Evolutionary conservation across 108 stramenopile species (phyloP).

Genomic region (Conticribra weissflogii): DNA sequence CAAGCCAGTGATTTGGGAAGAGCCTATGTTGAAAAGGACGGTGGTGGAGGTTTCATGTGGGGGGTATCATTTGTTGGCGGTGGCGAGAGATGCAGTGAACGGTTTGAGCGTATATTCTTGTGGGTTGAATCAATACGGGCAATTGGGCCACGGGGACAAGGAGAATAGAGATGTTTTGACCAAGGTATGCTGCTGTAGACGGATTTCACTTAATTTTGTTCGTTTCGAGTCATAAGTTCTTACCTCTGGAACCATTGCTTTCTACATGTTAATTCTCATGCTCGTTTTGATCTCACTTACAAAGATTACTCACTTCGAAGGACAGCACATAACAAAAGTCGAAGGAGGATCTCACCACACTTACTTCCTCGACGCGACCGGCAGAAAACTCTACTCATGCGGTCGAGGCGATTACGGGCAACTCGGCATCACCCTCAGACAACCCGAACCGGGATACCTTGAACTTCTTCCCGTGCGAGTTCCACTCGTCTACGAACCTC

Average conservation of each 20-base stretch:
- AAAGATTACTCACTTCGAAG: slow-evolving; percentile 55
- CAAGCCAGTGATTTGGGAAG: slow-evolving; percentile 33
- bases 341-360: slow-evolving; percentile 80
- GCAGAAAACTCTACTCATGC: slow-evolving; percentile 66
- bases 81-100: slow-evolving; percentile 52
- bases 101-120: slow-evolving; percentile 59
- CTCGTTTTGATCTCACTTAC: slow-evolving; percentile 16
- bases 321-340: slow-evolving; percentile 59
- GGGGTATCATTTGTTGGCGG: slow-evolving; percentile 79
- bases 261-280: neutral
- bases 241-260: too few species aligned
- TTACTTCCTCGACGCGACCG: slow-evolving; percentile 65
- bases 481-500: slow-evolving; percentile 44
- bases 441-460: slow-evolving; percentile 31
- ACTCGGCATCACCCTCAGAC: slow-evolving; percentile 63
- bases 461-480: slow-evolving; percentile 48
- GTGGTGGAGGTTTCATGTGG: slow-evolving; percentile 82
- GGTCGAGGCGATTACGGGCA: slow-evolving; percentile 90
- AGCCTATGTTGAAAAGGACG: slow-evolving; percentile 8
- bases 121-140: slow-evolving; percentile 93
- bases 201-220: neutral
- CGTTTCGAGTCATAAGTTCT: neutral
- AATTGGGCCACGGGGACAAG: slow-evolving; percentile 84
- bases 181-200: slow-evolving; percentile 10
- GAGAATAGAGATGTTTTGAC: slow-evolving; percentile 35